Percentiles rank a stretch among this genome's conserved stretches.
Evolutionary conservation across 2,329 filamentous ascomycete species (phyloP).

Genomic region (Cryphonectria naterciae): DNA sequence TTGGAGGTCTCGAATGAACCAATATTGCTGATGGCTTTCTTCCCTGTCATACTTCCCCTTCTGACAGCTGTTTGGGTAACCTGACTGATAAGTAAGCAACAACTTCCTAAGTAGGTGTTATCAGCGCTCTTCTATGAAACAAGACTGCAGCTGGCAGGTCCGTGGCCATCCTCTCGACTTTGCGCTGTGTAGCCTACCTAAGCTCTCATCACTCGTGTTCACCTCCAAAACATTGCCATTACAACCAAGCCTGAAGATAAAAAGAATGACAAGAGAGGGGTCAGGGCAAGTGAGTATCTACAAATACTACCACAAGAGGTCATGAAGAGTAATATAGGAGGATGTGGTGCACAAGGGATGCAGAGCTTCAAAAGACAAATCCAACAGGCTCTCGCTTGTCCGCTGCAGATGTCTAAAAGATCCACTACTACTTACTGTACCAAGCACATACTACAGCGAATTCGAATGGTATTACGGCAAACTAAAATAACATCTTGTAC

Average conservation of each 20-base stretch:
- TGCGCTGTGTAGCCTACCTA: not conserved
- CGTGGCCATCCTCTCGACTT: not conserved
- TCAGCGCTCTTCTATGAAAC: too few species aligned
- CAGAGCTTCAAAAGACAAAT: not conserved
- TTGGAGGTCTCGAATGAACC: not conserved
- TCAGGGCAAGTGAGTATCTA: not conserved
- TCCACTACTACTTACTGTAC: not conserved
- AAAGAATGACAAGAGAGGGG: too few species aligned
- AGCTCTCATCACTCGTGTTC: not conserved
- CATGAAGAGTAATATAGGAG: not conserved
- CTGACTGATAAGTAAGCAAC: too few species aligned
- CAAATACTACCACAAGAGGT: not conserved
- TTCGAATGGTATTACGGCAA: too few species aligned
- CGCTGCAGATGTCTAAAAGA: not conserved
- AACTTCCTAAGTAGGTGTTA: too few species aligned
- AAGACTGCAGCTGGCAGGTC: too few species aligned
- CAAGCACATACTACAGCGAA: too few species aligned
- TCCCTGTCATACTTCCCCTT: too few species aligned
- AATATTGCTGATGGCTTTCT: too few species aligned
- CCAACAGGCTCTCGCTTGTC: not conserved
- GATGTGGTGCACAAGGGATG: not conserved
- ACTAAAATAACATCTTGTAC: not conserved
- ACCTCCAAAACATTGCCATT: not conserved
- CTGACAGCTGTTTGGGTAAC: too few species aligned
- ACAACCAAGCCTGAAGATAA: not conserved